Evolutionary conservation across 2,329 filamentous ascomycete genomes (phyloP).

Genomic region (Stachybotrys chartarum): DNA sequence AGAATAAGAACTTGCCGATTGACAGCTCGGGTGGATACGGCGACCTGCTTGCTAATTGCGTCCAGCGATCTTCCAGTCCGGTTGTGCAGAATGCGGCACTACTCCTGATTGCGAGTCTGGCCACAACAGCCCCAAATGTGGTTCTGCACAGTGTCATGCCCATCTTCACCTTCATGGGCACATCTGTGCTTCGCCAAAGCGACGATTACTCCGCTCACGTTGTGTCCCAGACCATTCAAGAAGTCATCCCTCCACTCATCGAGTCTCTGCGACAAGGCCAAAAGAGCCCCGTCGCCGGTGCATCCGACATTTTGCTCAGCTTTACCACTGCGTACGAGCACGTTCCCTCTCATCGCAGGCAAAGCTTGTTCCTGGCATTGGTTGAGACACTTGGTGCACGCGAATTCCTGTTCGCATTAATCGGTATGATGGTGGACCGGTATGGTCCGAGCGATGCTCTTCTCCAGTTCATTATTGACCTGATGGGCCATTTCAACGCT

Average conservation of each 20-base stretch:
- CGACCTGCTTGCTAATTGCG: conserved; percentile 88
- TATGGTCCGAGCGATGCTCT: conserved; percentile 73
- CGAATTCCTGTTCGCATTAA: conserved; percentile 81
- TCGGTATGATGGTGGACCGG: conserved; percentile 85
- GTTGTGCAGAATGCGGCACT: conserved; percentile 91
- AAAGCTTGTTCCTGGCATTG: conserved; percentile 76
- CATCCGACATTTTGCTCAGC: conserved; percentile 85
- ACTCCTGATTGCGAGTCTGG: conserved; percentile 78
- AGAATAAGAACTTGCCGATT: conserved; percentile 53
- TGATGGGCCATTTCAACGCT: conserved; percentile 67
- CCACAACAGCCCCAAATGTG: conserved; percentile 79
- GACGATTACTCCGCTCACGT: conserved; percentile 97
- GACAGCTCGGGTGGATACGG: conserved; percentile 76
- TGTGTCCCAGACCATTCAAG: conserved; percentile 88
- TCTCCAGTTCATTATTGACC: conserved; percentile 64
- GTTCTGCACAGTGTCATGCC: conserved; percentile 98
- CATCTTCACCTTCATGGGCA: conserved; percentile 97
- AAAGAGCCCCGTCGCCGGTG: conserved; percentile 69
- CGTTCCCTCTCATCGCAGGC: conserved; percentile 78
- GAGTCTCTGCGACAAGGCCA: conserved; percentile 76
- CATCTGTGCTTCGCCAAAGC: conserved; percentile 81
- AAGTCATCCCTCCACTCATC: conserved; percentile 87
- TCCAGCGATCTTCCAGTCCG: conserved; percentile 83
- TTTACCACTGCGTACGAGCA: conserved; percentile 97
- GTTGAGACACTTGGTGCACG: conserved; percentile 77